A percentile compares a stretch with the other conserved stretches of the same genome.
These are phyloP conservation scores for Bipolaris sorokiniana DNA, from an alignment of 2,329 filamentous ascomycete species.

Conservation along the genomic window DNA sequence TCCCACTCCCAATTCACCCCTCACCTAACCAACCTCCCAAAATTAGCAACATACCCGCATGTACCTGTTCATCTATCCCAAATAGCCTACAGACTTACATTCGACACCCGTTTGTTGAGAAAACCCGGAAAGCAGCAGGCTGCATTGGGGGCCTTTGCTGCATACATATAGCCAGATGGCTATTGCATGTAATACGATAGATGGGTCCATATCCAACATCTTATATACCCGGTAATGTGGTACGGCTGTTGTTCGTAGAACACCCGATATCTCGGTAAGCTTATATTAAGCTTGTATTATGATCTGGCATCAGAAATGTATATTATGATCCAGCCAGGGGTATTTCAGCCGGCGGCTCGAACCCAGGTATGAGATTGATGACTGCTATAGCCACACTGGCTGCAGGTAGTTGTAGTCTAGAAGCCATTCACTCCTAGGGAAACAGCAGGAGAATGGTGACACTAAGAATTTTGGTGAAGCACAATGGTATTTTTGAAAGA, in stretches of 20 bases:
- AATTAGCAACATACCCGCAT: not conserved
- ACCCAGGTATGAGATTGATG: not conserved
- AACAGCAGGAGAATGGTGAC: not conserved
- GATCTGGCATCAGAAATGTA: not conserved
- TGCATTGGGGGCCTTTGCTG: not conserved
- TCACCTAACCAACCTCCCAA: not conserved
- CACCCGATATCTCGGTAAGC: not conserved
- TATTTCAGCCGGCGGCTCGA: constrained; percentile 3
- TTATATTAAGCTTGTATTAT: not conserved
- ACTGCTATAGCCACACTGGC: not conserved
- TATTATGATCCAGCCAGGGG: not conserved
- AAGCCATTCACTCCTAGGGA: not conserved
- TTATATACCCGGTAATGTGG: not conserved
- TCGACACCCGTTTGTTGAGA: not conserved
- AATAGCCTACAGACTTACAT: not conserved
- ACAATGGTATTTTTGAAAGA: not conserved
- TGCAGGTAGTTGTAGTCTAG: no score
- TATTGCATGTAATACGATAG: not conserved
- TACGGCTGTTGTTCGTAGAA: not conserved
- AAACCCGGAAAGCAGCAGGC: not conserved
- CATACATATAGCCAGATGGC: not conserved
- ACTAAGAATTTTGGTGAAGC: not conserved
- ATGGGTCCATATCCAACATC: not conserved
- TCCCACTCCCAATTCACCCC: no score
- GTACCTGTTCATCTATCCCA: not conserved